Percentiles rank a stretch among this genome's conserved stretches.
These are phyloP conservation scores for Eleusine indica DNA, from an alignment of 176 grass and related monocot genomes.

Conservation along the genomic window DNA sequence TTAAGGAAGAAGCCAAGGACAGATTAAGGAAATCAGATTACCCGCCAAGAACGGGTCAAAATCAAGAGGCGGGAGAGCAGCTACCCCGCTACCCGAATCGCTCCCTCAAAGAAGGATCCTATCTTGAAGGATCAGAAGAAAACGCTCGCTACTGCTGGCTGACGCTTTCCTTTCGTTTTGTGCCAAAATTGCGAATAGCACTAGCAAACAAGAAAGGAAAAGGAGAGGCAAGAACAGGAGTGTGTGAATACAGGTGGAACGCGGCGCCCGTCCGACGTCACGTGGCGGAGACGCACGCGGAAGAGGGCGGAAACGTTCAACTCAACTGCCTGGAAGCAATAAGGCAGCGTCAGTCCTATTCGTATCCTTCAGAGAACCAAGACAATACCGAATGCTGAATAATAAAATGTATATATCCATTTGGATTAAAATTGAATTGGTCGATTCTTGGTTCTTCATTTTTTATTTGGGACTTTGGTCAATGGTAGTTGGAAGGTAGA, in stretches of 20 bases:
- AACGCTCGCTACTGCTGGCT: not conserved
- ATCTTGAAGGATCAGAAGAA: not conserved
- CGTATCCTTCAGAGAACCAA: not conserved
- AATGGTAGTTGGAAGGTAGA: not conserved
- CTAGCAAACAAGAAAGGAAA: not conserved
- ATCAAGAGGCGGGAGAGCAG: slow-evolving; percentile 6
- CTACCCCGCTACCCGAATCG: not conserved
- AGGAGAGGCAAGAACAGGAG: not conserved
- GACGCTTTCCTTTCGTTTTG: not conserved
- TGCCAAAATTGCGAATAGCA: slow-evolving; percentile 5
- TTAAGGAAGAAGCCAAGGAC: slow-evolving; percentile 28
- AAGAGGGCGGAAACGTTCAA: slow-evolving; percentile 30
- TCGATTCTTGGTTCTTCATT: not conserved
- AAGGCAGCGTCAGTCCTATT: not conserved
- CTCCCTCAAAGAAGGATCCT: not conserved
- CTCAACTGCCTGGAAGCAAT: not conserved
- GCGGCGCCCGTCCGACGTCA: slow-evolving; percentile 35
- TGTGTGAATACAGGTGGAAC: slow-evolving; percentile 15
- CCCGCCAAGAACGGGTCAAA: slow-evolving; percentile 37
- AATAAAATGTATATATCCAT: not conserved
- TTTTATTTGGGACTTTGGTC: not conserved
- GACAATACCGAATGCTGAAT: not conserved
- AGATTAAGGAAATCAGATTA: not conserved
- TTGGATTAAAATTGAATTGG: not conserved
- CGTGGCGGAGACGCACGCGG: slow-evolving; percentile 14